Percentiles rank a stretch among this genome's conserved stretches.
Conservation (phyloP, 495 filamentous ascomycete genomes). For the Aspergillus nidulans region DNA sequence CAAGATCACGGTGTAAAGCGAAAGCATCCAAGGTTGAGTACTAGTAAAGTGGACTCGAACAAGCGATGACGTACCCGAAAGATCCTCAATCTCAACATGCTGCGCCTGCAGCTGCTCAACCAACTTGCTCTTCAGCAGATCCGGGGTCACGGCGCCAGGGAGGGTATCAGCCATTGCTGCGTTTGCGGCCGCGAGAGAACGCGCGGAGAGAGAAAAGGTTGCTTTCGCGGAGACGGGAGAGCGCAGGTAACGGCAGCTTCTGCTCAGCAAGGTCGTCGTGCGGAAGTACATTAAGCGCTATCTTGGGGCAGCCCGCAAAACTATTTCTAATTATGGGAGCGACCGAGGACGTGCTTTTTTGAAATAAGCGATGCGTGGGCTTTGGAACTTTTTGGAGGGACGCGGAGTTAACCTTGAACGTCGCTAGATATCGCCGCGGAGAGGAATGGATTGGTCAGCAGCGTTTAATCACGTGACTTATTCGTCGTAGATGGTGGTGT, state of each 20-base stretch:
- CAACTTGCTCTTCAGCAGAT: conserved; percentile 63
- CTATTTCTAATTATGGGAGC: background rate
- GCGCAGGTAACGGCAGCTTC: conserved; percentile 43
- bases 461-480: background rate
- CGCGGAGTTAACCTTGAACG: background rate
- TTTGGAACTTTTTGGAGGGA: background rate
- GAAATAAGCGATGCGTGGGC: background rate
- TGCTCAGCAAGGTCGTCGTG: conserved; percentile 36
- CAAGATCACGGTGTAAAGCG: background rate
- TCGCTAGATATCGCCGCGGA: background rate
- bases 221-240: conserved; percentile 26
- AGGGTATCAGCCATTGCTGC: conserved; percentile 50
- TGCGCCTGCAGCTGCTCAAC: conserved; percentile 68
- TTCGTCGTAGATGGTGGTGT: no score
- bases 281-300: conserved; percentile 42
- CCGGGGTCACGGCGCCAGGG: conserved; percentile 60
- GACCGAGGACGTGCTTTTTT: background rate
- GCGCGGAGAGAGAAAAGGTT: conserved; percentile 36
- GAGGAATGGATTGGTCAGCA: background rate
- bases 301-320: background rate
- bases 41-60: background rate
- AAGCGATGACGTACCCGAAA: conserved; percentile 63
- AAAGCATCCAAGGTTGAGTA: background rate
- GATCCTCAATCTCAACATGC: conserved; percentile 88
- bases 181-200: conserved; percentile 37